phyloP scores from a whole-genome alignment of 2,329 filamentous ascomycete genomes.

The Purpureocillium takamizusanense region DNA sequence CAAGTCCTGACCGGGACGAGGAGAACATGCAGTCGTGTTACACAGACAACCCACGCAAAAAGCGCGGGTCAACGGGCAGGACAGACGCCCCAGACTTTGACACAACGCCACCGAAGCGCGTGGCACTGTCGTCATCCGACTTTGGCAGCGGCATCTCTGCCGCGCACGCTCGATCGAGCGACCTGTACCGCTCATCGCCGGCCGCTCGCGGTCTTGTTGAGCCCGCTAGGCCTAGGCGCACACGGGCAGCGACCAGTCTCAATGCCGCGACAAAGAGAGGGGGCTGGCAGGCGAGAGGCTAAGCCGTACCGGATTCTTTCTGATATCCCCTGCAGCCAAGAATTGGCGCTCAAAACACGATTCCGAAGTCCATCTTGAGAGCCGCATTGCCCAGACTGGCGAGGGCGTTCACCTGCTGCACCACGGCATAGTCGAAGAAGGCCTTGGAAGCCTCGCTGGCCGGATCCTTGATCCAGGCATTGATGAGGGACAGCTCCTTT shows the following conservation, averaged over 20 bases:
- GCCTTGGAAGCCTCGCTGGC: constrained; percentile 25
- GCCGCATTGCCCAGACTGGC: constrained; percentile 35
- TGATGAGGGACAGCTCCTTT: constrained; percentile 32
- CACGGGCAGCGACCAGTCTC: background rate
- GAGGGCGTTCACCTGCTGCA: constrained; percentile 37
- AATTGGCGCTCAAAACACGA: background rate
- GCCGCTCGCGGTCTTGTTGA: background rate
- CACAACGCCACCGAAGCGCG: constrained; percentile 13
- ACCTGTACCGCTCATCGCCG: constrained; percentile 11
- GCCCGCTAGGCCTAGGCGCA: constrained; percentile 3
- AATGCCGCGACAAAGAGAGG: constrained; percentile 2
- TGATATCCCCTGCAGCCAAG: background rate
- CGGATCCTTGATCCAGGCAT: constrained; percentile 33
- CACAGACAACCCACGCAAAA: constrained; percentile 9
- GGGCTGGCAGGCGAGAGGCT: constrained; percentile 5
- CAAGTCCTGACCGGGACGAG: background rate
- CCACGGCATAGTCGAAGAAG: constrained; percentile 41
- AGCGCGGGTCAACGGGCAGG: constrained; percentile 9
- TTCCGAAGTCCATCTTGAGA: constrained; percentile 30
- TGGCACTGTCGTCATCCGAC: constrained; percentile 13
- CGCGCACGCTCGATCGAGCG: constrained; percentile 4
- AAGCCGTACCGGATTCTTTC: background rate
- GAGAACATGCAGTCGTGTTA: background rate
- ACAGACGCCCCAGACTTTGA: constrained; percentile 8
- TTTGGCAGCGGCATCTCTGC: constrained; percentile 7